Evolutionary conservation across 352 stramenopile genomes (phyloP).

Genomic region (Phytophthora agathidicida): DNA sequence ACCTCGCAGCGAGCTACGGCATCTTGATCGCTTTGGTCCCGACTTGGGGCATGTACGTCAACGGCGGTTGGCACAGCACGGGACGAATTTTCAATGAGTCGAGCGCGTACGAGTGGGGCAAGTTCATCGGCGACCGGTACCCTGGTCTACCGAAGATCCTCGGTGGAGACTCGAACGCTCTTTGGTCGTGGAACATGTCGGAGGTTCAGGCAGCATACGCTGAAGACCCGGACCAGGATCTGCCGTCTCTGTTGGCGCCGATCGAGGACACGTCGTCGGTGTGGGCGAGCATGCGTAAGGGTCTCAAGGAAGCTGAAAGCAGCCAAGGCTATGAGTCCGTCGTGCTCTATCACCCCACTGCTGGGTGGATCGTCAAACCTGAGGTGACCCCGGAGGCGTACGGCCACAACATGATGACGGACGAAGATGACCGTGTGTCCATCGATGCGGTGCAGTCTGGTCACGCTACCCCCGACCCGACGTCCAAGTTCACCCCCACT

Average conservation of each 20-base stretch:
- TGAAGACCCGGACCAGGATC: not conserved
- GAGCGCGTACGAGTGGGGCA: constrained; percentile 21
- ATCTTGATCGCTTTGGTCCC: constrained; percentile 26
- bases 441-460: constrained; percentile 26
- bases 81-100: constrained; percentile 29
- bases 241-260: constrained; percentile 1
- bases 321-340: constrained; percentile 9
- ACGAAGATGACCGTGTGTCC: constrained; percentile 18
- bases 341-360: constrained; percentile 10
- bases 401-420: constrained; percentile 12
- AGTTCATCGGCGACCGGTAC: constrained; percentile 25
- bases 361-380: constrained; percentile 9
- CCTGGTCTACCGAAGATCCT: constrained; percentile 30
- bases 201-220: not conserved
- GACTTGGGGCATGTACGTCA: constrained; percentile 30
- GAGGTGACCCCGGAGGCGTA: constrained; percentile 5
- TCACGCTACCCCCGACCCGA: constrained; percentile 3
- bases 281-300: constrained; percentile 17
- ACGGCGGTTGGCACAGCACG: constrained; percentile 20
- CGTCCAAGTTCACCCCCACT: not conserved
- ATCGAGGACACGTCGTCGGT: constrained; percentile 14
- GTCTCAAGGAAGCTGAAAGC: constrained; percentile 10
- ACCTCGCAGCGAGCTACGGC: constrained; percentile 27
- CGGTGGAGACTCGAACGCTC: constrained; percentile 20
- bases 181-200: constrained; percentile 28